Conservation (phyloP, 148 eudicot species). For the Salicornia ramosissima region DNA sequence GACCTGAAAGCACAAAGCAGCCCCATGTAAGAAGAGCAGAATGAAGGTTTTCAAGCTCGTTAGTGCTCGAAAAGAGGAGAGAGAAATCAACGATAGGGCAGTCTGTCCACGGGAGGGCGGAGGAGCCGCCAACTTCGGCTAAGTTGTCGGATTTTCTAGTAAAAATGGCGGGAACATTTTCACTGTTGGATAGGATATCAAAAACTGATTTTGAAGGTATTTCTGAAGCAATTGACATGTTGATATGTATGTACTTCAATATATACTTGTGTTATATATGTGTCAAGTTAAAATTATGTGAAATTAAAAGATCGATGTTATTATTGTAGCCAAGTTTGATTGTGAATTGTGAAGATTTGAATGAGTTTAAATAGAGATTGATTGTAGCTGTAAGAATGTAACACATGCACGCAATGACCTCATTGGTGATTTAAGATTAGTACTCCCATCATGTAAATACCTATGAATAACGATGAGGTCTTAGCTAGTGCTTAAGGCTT, state of each 20-base stretch:
- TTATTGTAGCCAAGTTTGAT: no score
- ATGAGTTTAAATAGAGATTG: no score
- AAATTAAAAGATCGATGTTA: no score
- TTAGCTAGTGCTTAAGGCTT: no score
- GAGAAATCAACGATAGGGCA: conserved; percentile 27
- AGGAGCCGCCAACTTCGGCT: not conserved
- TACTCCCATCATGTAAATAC: no score
- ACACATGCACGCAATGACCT: no score
- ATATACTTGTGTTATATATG: no score
- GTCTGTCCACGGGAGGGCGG: conserved; percentile 23
- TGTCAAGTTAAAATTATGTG: no score
- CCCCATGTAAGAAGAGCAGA: conserved; percentile 29
- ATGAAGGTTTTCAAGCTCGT: conserved; percentile 28
- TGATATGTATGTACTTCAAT: not conserved
- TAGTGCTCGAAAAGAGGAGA: conserved; percentile 10
- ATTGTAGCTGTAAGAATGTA: no score
- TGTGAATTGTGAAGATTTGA: no score
- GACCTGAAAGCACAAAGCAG: conserved; percentile 32
- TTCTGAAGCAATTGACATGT: not conserved
- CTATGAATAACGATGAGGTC: no score
- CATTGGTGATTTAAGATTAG: no score
- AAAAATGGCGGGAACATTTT: conserved; percentile 15
- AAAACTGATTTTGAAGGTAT: conserved; percentile 10
- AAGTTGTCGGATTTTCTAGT: conserved; percentile 1
- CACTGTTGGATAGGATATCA: conserved; percentile 10